These are phyloP conservation scores for Penicillium sp. DNA, from an alignment of 2,329 filamentous ascomycete genomes.

Conservation along the genomic window DNA sequence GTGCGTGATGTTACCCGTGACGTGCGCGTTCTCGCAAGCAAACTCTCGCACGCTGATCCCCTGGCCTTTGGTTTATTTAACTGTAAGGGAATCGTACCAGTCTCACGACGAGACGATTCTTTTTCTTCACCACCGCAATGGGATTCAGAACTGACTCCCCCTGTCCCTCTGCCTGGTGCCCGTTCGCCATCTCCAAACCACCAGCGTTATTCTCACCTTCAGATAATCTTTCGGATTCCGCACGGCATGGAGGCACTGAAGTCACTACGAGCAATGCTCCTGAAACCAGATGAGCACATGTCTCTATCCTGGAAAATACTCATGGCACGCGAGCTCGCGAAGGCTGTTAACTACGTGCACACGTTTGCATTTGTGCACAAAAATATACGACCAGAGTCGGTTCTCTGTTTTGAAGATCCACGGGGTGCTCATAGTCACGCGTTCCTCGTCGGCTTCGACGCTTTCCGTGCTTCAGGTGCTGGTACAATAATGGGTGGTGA, in stretches of 20 bases:
- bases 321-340: not conserved
- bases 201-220: not conserved
- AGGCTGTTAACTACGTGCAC: not conserved
- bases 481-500: not conserved
- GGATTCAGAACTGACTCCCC: not conserved
- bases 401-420: not conserved
- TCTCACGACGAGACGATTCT: too few relatives aligned
- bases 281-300: not conserved
- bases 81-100: too few relatives aligned
- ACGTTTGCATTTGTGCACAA: not conserved
- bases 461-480: not conserved
- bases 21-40: too few relatives aligned
- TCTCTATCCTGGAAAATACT: not conserved
- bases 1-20: too few relatives aligned
- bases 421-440: not conserved
- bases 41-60: too few relatives aligned
- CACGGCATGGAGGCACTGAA: not conserved
- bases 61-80: too few relatives aligned
- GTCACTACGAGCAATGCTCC: not conserved
- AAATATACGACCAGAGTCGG: not conserved
- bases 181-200: not conserved
- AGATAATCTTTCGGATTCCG: not conserved
- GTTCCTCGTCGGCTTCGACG: not conserved
- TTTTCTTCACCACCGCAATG: not conserved
- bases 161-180: not conserved